Evolutionary conservation across 495 filamentous ascomycete species (phyloP).

Genomic region (Cercophora scortea): DNA sequence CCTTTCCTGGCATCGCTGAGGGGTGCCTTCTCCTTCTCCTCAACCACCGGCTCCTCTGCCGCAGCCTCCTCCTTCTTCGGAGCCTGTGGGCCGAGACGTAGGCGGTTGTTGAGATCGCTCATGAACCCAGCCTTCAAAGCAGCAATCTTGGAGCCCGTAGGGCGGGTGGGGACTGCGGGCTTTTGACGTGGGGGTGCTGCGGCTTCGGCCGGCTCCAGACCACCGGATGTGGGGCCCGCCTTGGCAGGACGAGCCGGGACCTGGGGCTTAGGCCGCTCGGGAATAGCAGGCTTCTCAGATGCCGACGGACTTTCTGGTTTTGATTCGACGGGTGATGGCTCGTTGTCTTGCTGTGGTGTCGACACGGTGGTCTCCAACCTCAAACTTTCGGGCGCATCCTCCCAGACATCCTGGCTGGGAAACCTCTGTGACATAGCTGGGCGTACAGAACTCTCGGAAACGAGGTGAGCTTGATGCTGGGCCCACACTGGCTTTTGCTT

Average conservation of each 20-base stretch:
- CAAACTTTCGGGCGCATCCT: constrained; percentile 82
- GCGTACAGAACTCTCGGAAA: constrained; percentile 38
- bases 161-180: constrained; percentile 73
- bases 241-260: constrained; percentile 66
- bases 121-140: constrained; percentile 85
- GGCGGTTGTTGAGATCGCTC: constrained; percentile 76
- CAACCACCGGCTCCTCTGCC: constrained; percentile 48
- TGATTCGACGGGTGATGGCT: constrained; percentile 15
- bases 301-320: constrained; percentile 21
- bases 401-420: constrained; percentile 93
- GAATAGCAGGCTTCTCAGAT: constrained; percentile 35
- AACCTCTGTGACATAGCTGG: constrained; percentile 60
- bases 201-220: constrained; percentile 30
- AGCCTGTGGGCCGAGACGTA: constrained; percentile 71
- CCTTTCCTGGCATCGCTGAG: constrained; percentile 83
- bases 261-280: constrained; percentile 70
- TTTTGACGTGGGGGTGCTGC: constrained; percentile 51
- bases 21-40: constrained; percentile 63
- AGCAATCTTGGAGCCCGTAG: constrained; percentile 77
- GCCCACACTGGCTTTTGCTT: constrained; percentile 41
- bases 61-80: constrained; percentile 55
- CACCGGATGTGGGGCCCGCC: constrained; percentile 25
- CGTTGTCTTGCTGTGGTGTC: constrained; percentile 46
- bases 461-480: constrained; percentile 33
- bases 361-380: constrained; percentile 73